A percentile compares a stretch with the other conserved stretches of the same genome.
Conservation (phyloP, 2,329 filamentous ascomycete species). For the Aspergillus vadensis region DNA sequence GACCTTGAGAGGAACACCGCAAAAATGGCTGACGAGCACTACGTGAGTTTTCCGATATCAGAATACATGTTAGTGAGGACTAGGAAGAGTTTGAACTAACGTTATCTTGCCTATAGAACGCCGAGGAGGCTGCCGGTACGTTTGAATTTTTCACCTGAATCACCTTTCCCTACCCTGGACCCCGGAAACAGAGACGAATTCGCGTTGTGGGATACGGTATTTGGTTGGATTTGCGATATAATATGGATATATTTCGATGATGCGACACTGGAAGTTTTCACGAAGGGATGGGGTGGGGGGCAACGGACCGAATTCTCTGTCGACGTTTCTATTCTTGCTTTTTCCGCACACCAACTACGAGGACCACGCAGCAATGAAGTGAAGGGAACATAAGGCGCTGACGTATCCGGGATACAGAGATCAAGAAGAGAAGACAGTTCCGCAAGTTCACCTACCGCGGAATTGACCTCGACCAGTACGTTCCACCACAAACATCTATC, state of each 20-base stretch:
- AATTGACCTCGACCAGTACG: conserved; percentile 99
- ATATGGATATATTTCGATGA: conserved; percentile 19
- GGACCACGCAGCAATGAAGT: conserved; percentile 19
- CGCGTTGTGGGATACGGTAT: conserved; percentile 4
- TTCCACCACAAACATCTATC: conserved; percentile 28
- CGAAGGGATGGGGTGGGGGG: conserved; percentile 14
- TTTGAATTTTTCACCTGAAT: conserved; percentile 26
- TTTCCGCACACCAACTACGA: conserved; percentile 4
- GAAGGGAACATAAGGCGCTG: conserved; percentile 29
- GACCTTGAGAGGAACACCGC: conserved; percentile 50
- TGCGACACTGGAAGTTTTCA: not conserved
- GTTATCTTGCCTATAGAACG: conserved; percentile 65
- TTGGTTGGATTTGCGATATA: conserved; percentile 7
- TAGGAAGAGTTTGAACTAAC: conserved; percentile 38
- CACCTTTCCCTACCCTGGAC: conserved; percentile 15
- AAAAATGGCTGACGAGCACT: conserved; percentile 86
- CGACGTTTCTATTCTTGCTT: not conserved
- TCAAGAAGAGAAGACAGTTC: conserved; percentile 99
- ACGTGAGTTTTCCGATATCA: conserved; percentile 65
- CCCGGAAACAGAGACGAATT: conserved; percentile 5
- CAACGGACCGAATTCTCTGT: not conserved
- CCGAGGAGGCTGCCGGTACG: conserved; percentile 88
- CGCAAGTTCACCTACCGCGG: conserved; percentile 99
- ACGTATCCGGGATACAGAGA: conserved; percentile 61
- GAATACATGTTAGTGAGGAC: not conserved